These are phyloP conservation scores for Guadua angustifolia DNA, from an alignment of 176 grass and related monocot species.

Conservation along the genomic window DNA sequence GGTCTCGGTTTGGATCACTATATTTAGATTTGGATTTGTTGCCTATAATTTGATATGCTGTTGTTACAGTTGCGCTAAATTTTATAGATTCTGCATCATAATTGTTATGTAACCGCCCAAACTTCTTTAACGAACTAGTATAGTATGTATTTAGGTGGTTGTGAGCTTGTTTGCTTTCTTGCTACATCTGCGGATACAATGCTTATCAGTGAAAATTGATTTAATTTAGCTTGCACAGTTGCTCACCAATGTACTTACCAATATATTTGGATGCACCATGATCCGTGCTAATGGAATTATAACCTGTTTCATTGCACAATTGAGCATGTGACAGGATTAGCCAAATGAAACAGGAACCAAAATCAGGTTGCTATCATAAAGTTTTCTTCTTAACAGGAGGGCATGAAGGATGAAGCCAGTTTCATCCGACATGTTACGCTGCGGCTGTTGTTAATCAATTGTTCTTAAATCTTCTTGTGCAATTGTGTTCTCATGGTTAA, in stretches of 20 bases:
- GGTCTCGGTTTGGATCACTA: slow-evolving; percentile 4
- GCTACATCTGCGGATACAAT: slow-evolving; percentile 19
- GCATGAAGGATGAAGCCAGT: slow-evolving; percentile 4
- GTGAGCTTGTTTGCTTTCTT: slow-evolving; percentile 25
- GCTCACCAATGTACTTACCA: neutral
- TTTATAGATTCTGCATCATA: neutral
- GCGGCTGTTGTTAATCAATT: neutral
- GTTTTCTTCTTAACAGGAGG: slow-evolving; percentile 10
- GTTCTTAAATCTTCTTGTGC: neutral
- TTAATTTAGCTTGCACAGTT: neutral
- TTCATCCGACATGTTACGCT: slow-evolving; percentile 9
- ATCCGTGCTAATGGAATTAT: neutral
- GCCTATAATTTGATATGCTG: slow-evolving; percentile 12
- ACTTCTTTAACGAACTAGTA: slow-evolving; percentile 13
- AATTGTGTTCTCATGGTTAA: slow-evolving; percentile 1
- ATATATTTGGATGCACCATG: neutral
- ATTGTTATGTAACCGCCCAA: neutral
- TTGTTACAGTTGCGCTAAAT: neutral
- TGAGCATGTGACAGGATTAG: neutral
- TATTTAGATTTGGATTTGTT: neutral
- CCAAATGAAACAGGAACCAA: neutral
- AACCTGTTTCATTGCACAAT: slow-evolving; percentile 16
- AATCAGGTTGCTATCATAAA: neutral
- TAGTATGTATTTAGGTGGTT: slow-evolving; percentile 16
- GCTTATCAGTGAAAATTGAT: neutral